Conservation (phyloP, 345 rosid species). For the Gossypium stocksii region DNA sequence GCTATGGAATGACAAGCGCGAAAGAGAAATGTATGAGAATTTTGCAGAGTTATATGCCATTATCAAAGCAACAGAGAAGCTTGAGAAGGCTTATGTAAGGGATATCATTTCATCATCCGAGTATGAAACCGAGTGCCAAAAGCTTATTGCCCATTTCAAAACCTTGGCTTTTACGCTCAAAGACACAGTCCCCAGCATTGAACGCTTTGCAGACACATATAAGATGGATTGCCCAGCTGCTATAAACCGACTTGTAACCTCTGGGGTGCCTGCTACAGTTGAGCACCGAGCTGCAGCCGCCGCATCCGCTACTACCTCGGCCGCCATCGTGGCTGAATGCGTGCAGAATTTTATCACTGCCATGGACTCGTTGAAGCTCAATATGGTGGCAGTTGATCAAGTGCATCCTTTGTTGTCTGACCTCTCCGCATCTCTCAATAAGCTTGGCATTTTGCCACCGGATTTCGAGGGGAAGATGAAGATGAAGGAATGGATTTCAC, state of each 20-base stretch:
- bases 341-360: constrained; percentile 95
- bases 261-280: constrained; percentile 91
- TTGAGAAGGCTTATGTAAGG: constrained; percentile 85
- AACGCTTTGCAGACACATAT: constrained; percentile 85
- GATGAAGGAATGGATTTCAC: constrained; percentile 92
- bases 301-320: constrained; percentile 62
- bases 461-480: constrained; percentile 91
- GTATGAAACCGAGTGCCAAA: constrained; percentile 83
- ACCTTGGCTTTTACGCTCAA: constrained; percentile 71
- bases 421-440: constrained; percentile 70
- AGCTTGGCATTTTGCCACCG: constrained; percentile 65
- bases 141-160: constrained; percentile 88
- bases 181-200: constrained; percentile 76
- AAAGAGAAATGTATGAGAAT: constrained; percentile 94
- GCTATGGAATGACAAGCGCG: constrained; percentile 94
- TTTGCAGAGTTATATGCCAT: constrained; percentile 95
- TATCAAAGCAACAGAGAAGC: constrained; percentile 94
- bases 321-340: constrained; percentile 86
- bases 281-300: constrained; percentile 77
- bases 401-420: constrained; percentile 86
- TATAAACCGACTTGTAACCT: constrained; percentile 73
- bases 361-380: constrained; percentile 89
- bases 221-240: constrained; percentile 97
- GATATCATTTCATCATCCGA: constrained; percentile 70
- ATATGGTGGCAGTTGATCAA: constrained; percentile 95